A percentile compares a stretch with the other conserved stretches of the same genome.
These are phyloP conservation scores for Pelargonium fulgidum DNA, from an alignment of 441 rosid species.

Conservation along the genomic window DNA sequence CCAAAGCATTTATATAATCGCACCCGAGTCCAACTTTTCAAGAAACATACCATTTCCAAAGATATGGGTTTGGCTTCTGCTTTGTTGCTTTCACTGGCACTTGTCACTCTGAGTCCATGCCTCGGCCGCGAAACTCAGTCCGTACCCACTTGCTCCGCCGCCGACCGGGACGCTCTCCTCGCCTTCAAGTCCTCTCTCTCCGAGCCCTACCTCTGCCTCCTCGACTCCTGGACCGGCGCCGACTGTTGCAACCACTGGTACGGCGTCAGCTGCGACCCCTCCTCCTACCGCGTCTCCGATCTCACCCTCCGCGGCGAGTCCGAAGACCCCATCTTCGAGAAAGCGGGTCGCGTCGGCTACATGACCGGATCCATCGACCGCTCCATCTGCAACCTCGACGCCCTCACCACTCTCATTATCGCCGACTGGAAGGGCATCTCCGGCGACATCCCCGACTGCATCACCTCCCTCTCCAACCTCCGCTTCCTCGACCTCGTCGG, in stretches of 20 bases:
- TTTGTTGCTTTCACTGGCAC: too few relatives aligned
- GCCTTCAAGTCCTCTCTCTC: slow-evolving; percentile 49
- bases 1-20: too few relatives aligned
- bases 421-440: slow-evolving; percentile 73
- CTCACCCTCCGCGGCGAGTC: slow-evolving; percentile 85
- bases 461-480: slow-evolving; percentile 48
- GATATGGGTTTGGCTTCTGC: too few relatives aligned
- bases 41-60: too few relatives aligned
- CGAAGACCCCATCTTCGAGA: slow-evolving; percentile 66
- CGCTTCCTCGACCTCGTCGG: slow-evolving; percentile 74
- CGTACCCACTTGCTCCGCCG: slow-evolving; percentile 35
- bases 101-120: not conserved
- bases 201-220: slow-evolving; percentile 69
- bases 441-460: slow-evolving; percentile 58
- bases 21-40: too few relatives aligned
- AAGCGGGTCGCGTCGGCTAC: slow-evolving; percentile 56
- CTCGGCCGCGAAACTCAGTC: slow-evolving; percentile 1
- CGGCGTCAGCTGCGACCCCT: slow-evolving; percentile 78
- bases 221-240: slow-evolving; percentile 57
- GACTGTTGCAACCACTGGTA: slow-evolving; percentile 69
- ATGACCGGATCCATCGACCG: slow-evolving; percentile 77
- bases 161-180: slow-evolving; percentile 54
- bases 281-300: slow-evolving; percentile 57
- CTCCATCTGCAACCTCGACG: slow-evolving; percentile 54
- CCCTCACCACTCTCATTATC: slow-evolving; percentile 43